These are phyloP conservation scores for Actinidia chinensis DNA, from an alignment of 179 eudicot genomes.

Conservation along the genomic window DNA sequence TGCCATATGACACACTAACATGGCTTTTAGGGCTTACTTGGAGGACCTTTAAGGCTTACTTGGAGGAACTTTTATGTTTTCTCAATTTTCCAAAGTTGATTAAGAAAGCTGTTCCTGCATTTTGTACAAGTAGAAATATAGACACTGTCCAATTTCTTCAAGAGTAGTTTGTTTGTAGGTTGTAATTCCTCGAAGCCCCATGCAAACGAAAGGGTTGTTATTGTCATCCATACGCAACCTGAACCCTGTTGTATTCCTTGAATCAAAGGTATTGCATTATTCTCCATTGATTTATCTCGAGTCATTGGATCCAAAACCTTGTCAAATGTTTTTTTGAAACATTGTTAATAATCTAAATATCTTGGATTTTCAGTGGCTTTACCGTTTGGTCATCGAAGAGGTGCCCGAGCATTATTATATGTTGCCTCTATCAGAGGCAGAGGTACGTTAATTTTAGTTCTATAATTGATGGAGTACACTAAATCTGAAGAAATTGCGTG, in stretches of 20 bases:
- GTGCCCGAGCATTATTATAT: slow-evolving; percentile 89
- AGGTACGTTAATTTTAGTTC: slow-evolving; percentile 46
- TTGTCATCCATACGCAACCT: slow-evolving; percentile 90
- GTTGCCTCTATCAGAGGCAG: slow-evolving; percentile 91
- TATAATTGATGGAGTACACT: slow-evolving; percentile 8
- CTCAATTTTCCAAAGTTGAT: background rate
- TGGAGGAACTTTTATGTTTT: background rate
- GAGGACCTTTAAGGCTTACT: too few relatives aligned
- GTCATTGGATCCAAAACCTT: slow-evolving; percentile 8
- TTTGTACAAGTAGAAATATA: background rate
- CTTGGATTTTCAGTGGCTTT: slow-evolving; percentile 65
- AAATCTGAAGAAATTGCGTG: slow-evolving; percentile 19
- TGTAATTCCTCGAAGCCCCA: slow-evolving; percentile 91
- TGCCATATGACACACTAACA: background rate
- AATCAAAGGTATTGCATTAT: slow-evolving; percentile 74
- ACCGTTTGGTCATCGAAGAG: slow-evolving; percentile 92
- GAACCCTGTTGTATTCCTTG: slow-evolving; percentile 91
- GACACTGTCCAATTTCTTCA: background rate
- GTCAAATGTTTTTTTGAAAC: background rate
- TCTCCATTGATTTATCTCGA: background rate
- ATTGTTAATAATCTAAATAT: slow-evolving; percentile 5
- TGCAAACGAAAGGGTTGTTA: slow-evolving; percentile 87
- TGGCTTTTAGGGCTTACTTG: background rate
- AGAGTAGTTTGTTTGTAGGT: slow-evolving; percentile 47
- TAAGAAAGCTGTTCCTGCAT: slow-evolving; percentile 9